These are phyloP conservation scores for Chenopodium formosanum DNA, from an alignment of 148 eudicot species.

Conservation along the genomic window DNA sequence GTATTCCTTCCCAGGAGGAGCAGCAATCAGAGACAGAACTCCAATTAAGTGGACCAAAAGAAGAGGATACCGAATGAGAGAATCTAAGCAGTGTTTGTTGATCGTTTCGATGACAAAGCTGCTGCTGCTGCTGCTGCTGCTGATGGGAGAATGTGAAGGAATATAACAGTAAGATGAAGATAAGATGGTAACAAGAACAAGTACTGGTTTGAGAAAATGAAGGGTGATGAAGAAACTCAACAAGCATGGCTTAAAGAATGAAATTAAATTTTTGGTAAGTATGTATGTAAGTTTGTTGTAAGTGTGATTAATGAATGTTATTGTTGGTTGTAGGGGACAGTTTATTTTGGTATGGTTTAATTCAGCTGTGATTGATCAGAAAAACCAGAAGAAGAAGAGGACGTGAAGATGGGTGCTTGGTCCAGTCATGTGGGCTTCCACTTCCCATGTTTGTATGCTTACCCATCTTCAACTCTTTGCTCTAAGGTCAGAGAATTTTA, in stretches of 20 bases:
- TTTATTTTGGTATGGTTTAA: constrained; percentile 6
- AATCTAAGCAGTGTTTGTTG: constrained; percentile 49
- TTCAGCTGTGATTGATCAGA: constrained; percentile 32
- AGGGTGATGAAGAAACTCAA: constrained; percentile 24
- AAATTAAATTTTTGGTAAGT: background rate
- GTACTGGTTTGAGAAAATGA: constrained; percentile 30
- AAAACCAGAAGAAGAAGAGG: constrained; percentile 34
- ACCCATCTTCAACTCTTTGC: constrained; percentile 25
- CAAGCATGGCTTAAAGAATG: constrained; percentile 40
- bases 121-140: constrained; percentile 28
- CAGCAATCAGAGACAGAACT: constrained; percentile 53
- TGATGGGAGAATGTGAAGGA: constrained; percentile 35
- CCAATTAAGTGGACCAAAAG: constrained; percentile 53
- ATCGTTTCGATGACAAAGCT: constrained; percentile 46
- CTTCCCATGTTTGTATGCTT: constrained; percentile 35
- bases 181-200: constrained; percentile 12
- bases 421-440: constrained; percentile 51
- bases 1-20: constrained; percentile 66
- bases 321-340: constrained; percentile 23
- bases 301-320: constrained; percentile 33
- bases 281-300: background rate
- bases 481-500: constrained; percentile 5
- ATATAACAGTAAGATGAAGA: constrained; percentile 33
- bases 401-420: constrained; percentile 46
- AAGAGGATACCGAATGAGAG: constrained; percentile 29